Conservation (phyloP, 768 basidiomycete species). For the Suillus variegatus region DNA sequence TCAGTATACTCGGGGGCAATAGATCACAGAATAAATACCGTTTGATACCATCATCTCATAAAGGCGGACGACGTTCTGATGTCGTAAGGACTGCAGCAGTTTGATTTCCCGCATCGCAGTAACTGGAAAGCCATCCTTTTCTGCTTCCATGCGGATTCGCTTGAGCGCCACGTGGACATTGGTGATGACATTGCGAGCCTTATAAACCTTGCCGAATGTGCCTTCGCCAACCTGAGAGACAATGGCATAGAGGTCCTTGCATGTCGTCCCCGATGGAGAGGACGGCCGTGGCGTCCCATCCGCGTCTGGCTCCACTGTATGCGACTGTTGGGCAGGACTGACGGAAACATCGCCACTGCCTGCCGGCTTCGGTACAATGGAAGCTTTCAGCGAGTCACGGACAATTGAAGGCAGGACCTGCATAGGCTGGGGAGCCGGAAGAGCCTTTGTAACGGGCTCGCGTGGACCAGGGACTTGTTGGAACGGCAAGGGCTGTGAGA, state of each 20-base stretch:
- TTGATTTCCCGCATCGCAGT: conserved; percentile 99
- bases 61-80: conserved; percentile 86
- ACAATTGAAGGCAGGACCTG: conserved; percentile 14
- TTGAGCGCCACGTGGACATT: conserved; percentile 86
- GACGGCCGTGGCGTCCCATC: conserved; percentile 28
- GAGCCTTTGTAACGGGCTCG: conserved; percentile 13
- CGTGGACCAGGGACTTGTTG: conserved; percentile 8
- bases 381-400: conserved; percentile 22
- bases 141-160: conserved; percentile 96
- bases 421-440: conserved; percentile 15
- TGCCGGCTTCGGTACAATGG: conserved; percentile 26
- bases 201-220: conserved; percentile 98
- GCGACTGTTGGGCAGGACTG: conserved; percentile 21
- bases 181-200: conserved; percentile 83
- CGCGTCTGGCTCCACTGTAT: conserved; percentile 23
- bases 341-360: conserved; percentile 20
- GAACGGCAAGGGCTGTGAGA: not conserved
- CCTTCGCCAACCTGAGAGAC: conserved; percentile 96
- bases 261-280: conserved; percentile 29
- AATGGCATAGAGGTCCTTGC: conserved; percentile 75
- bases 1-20: conserved; percentile 11
- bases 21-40: conserved; percentile 49
- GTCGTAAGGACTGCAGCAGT: conserved; percentile 86
- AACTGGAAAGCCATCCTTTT: conserved; percentile 97
- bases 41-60: conserved; percentile 99